A percentile compares a stretch with the other conserved stretches of the same genome.
These are phyloP conservation scores for Saccharomycopsis fibuligera DNA, from an alignment of 805 yeast species.

Conservation along the genomic window DNA sequence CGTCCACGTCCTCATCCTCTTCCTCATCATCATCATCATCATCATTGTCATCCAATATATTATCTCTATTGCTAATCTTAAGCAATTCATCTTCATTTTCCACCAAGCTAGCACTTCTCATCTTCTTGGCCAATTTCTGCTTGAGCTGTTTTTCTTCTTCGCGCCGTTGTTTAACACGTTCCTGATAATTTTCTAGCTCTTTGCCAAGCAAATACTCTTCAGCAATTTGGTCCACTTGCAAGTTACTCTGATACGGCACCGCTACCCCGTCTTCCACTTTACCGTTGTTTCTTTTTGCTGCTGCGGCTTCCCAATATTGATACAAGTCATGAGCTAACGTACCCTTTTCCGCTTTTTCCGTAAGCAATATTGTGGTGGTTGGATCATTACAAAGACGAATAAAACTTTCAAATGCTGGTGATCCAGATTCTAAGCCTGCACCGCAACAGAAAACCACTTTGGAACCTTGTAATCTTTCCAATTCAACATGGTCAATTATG, in stretches of 20 bases:
- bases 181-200: conserved; percentile 45
- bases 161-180: conserved; percentile 40
- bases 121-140: conserved; percentile 26
- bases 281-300: conserved; percentile 31
- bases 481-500: conserved; percentile 48
- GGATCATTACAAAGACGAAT: conserved; percentile 55
- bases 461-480: conserved; percentile 54
- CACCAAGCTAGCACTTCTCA: conserved; percentile 27
- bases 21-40: conserved; percentile 29
- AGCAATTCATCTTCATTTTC: conserved; percentile 21
- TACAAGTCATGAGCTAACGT: conserved; percentile 47
- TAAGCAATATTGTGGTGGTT: conserved; percentile 64
- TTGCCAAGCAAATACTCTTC: conserved; percentile 46
- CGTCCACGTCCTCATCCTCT: conserved; percentile 25
- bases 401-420: conserved; percentile 46
- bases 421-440: conserved; percentile 56
- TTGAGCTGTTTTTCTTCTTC: conserved; percentile 31
- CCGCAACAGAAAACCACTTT: conserved; percentile 79
- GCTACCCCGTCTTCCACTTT: conserved; percentile 55
- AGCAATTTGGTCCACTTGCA: conserved; percentile 34
- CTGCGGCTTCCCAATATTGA: conserved; percentile 45
- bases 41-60: conserved; percentile 20
- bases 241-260: conserved; percentile 42
- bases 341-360: conserved; percentile 51
- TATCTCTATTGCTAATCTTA: conserved; percentile 12